phyloP scores from a whole-genome alignment of 768 basidiomycete species.

The Suillus sp. region DNA sequence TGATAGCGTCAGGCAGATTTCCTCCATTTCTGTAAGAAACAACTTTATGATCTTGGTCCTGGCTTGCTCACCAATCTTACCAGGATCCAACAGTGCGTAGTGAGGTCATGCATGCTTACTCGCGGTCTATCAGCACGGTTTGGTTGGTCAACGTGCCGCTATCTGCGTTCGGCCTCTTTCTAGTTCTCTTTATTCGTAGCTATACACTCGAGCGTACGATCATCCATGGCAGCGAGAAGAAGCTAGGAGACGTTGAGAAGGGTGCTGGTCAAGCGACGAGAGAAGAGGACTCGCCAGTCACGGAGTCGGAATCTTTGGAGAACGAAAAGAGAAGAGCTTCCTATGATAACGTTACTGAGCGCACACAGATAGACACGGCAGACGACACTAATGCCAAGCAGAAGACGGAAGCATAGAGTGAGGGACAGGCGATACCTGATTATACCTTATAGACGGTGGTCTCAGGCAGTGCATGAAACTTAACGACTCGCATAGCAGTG shows the following conservation, averaged over 20 bases:
- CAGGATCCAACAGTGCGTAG: conserved; percentile 34
- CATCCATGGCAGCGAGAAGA: conserved; percentile 16
- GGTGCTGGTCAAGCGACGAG: conserved; percentile 5
- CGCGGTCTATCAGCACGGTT: conserved; percentile 38
- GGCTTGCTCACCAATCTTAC: conserved; percentile 10
- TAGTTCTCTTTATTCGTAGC: conserved; percentile 35
- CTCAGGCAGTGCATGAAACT: not conserved
- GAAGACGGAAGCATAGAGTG: conserved; percentile 11
- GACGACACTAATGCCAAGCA: not conserved
- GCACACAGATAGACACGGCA: conserved; percentile 1
- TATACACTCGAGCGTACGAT: conserved; percentile 38
- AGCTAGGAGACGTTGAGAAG: conserved; percentile 35
- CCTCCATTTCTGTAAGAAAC: conserved; percentile 28
- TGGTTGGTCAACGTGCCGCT: conserved; percentile 43
- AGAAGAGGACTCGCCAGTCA: not conserved
- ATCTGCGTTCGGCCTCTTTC: conserved; percentile 34
- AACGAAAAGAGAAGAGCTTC: conserved; percentile 5
- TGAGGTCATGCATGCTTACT: conserved; percentile 39
- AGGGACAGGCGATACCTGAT: not conserved
- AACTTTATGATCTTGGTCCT: not conserved
- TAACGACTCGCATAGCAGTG: not conserved
- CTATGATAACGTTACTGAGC: conserved; percentile 11
- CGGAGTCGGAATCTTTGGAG: conserved; percentile 5
- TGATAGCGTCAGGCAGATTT: conserved; percentile 48
- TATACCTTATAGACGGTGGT: not conserved